Evolutionary conservation across 2,329 filamentous ascomycete genomes (phyloP).

Genomic region (Alternaria sp.): DNA sequence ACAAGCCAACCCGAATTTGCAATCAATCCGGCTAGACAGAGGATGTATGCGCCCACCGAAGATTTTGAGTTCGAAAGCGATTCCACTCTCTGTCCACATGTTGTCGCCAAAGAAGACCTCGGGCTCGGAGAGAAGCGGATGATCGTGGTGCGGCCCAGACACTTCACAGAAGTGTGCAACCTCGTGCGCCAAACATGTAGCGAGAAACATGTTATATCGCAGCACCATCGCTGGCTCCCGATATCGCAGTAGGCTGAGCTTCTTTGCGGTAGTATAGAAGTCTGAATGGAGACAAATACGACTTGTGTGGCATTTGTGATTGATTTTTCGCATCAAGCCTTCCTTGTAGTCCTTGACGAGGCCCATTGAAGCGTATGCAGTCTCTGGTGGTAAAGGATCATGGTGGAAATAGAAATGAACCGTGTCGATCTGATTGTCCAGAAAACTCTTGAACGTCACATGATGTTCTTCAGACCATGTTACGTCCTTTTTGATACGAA

Average conservation of each 20-base stretch:
- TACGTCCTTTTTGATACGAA: slow-evolving; percentile 49
- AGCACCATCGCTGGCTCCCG: slow-evolving; percentile 53
- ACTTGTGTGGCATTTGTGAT: slow-evolving; percentile 48
- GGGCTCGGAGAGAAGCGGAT: slow-evolving; percentile 45
- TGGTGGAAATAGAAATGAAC: slow-evolving; percentile 53
- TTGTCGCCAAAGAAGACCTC: slow-evolving; percentile 53
- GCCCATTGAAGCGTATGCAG: slow-evolving; percentile 51
- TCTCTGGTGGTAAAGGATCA: slow-evolving; percentile 47
- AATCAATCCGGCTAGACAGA: slow-evolving; percentile 51
- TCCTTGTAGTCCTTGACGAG: slow-evolving; percentile 51
- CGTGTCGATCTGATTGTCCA: slow-evolving; percentile 46
- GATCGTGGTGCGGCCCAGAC: slow-evolving; percentile 49
- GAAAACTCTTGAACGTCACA: slow-evolving; percentile 38
- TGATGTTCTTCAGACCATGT: slow-evolving; percentile 46
- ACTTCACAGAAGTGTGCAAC: slow-evolving; percentile 54
- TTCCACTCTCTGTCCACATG: slow-evolving; percentile 52
- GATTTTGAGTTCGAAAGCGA: slow-evolving; percentile 51
- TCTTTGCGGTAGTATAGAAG: slow-evolving; percentile 53
- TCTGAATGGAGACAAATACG: slow-evolving; percentile 52
- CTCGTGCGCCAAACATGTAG: slow-evolving; percentile 51
- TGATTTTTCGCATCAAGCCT: slow-evolving; percentile 46
- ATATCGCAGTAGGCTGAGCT: slow-evolving; percentile 47
- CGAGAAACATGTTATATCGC: slow-evolving; percentile 53
- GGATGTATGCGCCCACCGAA: slow-evolving; percentile 53
- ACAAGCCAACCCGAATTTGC: slow-evolving; percentile 49